Base-by-base conservation (phyloP, 345 rosid genomes). In the Lumnitzera racemosa region DNA sequence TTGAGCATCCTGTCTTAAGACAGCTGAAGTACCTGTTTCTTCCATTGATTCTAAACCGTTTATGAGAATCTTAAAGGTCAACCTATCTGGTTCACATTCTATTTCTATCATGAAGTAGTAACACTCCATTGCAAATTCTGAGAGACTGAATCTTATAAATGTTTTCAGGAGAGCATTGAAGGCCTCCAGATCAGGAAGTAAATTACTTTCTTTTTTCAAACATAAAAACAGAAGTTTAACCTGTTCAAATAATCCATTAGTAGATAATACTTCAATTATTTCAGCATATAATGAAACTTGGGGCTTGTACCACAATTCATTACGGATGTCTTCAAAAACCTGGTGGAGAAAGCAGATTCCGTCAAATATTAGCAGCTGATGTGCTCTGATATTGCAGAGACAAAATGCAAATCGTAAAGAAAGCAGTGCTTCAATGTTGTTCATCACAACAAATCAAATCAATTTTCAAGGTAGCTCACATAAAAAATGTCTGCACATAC, bases 231-330 rank as follows among this genome's bases (percentile, higher is more conserved):
- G 68, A 71, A 73, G 59, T 24, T 64, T 61, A 51, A 80, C 79
- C 56, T 81, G 73, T 47, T 81, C 77, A 4, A 79, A 17, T 72
- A 81, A 73, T 47, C 74, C 83, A 61, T 80, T 72, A 56, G 73
- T 67, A 62, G 82, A 86, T 63, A 89, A 67, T 10, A 68, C 83
- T 23, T 68, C 20, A 53, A 84, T 71, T 76, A 85, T 80, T 47
- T 89, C 88, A 51, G 83, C 67, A 62, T 87, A 83, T 29, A 76
- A 36, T 16, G 74, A 64, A n/a, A 82, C 77, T 62, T 75, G 84
- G 27, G 92, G 84, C 73, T 79, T 83, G 66, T 85, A 87, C 95
- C 95, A 87, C 51, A 69, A 55, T 80, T 90, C 97, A 59, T 64
- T 79, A 51, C 82, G 78, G 62, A 87, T 72, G 61, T 87, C 87